Evolutionary conservation across 148 eudicot genomes (phyloP).

Genomic region (Persicaria maculosa): DNA sequence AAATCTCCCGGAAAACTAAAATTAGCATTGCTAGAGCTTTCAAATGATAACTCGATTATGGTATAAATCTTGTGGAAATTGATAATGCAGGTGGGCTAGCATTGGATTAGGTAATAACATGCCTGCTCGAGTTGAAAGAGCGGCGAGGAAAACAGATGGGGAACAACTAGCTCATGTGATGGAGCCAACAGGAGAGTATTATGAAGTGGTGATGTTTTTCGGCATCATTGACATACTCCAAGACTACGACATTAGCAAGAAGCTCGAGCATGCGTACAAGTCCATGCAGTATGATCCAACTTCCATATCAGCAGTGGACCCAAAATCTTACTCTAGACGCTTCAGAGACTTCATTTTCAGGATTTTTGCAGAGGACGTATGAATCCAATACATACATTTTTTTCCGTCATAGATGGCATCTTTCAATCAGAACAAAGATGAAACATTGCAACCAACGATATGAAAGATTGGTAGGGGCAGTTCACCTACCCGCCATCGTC

Average conservation of each 20-base stretch:
- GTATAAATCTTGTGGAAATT: background rate
- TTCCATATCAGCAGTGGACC: background rate
- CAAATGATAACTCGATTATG: background rate
- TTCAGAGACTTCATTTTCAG: constrained; percentile 8
- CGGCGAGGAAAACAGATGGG: constrained; percentile 2
- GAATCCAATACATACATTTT: background rate
- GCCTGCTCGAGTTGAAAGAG: constrained; percentile 14
- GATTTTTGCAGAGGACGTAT: constrained; percentile 5
- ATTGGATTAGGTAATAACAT: constrained; percentile 9
- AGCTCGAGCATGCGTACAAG: constrained; percentile 13
- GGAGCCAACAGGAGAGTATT: constrained; percentile 36
- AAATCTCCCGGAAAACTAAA: background rate
- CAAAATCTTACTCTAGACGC: background rate
- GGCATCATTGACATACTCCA: constrained; percentile 13
- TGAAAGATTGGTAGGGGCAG: too few species aligned
- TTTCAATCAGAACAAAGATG: too few species aligned
- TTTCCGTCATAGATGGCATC: background rate
- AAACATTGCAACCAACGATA: too few species aligned
- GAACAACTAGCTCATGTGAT: constrained; percentile 17
- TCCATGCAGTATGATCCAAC: constrained; percentile 16
- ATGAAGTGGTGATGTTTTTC: constrained; percentile 32
- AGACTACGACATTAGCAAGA: constrained; percentile 15
- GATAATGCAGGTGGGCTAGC: constrained; percentile 10
- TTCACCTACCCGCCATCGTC: too few species aligned
- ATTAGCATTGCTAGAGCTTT: background rate